Conservation (phyloP, 2,329 filamentous ascomycete species). For the Xylariales sp. region DNA sequence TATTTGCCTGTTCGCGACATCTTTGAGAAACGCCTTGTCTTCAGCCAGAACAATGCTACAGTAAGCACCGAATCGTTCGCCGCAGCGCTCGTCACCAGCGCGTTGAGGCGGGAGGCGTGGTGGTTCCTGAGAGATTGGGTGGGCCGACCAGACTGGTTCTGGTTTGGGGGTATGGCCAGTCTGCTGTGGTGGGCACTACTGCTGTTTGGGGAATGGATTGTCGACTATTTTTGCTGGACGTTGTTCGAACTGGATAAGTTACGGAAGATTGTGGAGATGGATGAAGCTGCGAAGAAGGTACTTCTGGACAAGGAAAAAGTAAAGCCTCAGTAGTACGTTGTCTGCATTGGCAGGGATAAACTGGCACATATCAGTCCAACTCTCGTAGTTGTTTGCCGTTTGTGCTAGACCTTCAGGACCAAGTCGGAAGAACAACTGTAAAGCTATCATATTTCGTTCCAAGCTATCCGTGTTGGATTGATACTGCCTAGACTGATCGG, state of each 20-base stretch:
- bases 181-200: conserved; percentile 24
- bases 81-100: conserved; percentile 34
- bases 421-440: too few species aligned
- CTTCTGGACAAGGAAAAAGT: too few species aligned
- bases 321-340: too few species aligned
- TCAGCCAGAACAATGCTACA: conserved; percentile 43
- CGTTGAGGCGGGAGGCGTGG: conserved; percentile 32
- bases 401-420: too few species aligned
- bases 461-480: too few species aligned
- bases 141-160: conserved; percentile 39
- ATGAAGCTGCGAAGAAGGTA: too few species aligned
- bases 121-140: conserved; percentile 29
- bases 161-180: conserved; percentile 30
- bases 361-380: too few species aligned
- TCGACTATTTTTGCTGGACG: conserved; percentile 29
- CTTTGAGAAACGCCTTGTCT: conserved; percentile 41
- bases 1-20: conserved; percentile 42
- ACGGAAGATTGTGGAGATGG: background rate
- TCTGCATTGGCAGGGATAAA: too few species aligned
- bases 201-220: conserved; percentile 32
- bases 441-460: too few species aligned
- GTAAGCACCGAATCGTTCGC: conserved; percentile 42
- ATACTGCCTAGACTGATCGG: too few species aligned
- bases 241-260: conserved; percentile 20
- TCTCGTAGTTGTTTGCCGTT: too few species aligned